A percentile compares a stretch with the other conserved stretches of the same genome.
phyloP scores from a whole-genome alignment of 192 early-diverging fungal genomes.

The Rhizophagus prolifer region DNA sequence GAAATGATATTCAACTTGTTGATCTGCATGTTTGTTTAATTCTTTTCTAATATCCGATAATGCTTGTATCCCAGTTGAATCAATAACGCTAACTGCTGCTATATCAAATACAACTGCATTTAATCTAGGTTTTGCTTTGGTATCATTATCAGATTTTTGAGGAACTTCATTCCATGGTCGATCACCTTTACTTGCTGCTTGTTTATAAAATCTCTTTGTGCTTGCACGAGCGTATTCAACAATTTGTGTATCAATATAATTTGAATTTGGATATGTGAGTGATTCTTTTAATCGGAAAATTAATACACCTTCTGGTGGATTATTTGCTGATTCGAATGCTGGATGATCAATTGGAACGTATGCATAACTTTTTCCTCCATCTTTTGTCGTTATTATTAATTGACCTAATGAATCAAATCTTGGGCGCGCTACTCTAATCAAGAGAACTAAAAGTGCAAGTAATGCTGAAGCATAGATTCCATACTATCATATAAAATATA shows the following conservation, averaged over 20 bases:
- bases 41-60: slow-evolving; percentile 58
- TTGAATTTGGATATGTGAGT: slow-evolving; percentile 69
- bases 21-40: slow-evolving; percentile 40
- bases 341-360: slow-evolving; percentile 31
- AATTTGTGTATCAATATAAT: slow-evolving; percentile 54
- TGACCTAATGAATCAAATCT: slow-evolving; percentile 51
- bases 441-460: slow-evolving; percentile 70
- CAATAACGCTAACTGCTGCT: slow-evolving; percentile 72
- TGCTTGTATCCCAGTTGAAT: slow-evolving; percentile 76
- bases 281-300: slow-evolving; percentile 69
- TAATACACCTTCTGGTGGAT: slow-evolving; percentile 61
- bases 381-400: slow-evolving; percentile 32
- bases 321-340: background rate
- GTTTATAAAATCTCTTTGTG: slow-evolving; percentile 40
- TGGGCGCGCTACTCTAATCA: slow-evolving; percentile 79
- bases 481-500: slow-evolving; percentile 44
- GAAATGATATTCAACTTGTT: slow-evolving; percentile 44
- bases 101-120: slow-evolving; percentile 82
- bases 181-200: slow-evolving; percentile 45
- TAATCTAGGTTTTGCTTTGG: slow-evolving; percentile 46
- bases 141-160: slow-evolving; percentile 31
- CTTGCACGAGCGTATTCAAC: slow-evolving; percentile 43
- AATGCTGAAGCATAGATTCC: slow-evolving; percentile 80
- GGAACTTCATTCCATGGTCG: slow-evolving; percentile 56
- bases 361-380: slow-evolving; percentile 29